Evolutionary conservation across 2,329 filamentous ascomycete species (phyloP).

Genomic region (Monosporascus sp.): DNA sequence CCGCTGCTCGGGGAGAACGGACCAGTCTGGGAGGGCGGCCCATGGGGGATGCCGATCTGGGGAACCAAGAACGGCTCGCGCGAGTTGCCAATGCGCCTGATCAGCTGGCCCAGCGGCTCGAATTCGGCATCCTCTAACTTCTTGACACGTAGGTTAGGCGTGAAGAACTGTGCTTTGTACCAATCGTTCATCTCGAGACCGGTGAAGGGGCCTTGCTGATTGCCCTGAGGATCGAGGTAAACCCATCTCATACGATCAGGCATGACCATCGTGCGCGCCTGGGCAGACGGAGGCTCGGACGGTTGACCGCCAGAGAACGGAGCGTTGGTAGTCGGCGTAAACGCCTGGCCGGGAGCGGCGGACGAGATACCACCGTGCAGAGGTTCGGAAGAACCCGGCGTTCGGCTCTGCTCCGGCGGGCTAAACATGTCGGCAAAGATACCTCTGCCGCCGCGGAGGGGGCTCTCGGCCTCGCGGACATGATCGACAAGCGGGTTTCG

Average conservation of each 20-base stretch:
- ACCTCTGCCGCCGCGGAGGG: slow-evolving; percentile 50
- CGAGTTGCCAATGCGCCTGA: slow-evolving; percentile 93
- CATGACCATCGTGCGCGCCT: slow-evolving; percentile 94
- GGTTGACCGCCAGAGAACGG: slow-evolving; percentile 32
- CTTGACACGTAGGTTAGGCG: slow-evolving; percentile 87
- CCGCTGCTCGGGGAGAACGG: slow-evolving; percentile 45
- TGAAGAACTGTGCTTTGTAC: slow-evolving; percentile 99
- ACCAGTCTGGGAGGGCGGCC: slow-evolving; percentile 55
- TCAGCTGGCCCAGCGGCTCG: slow-evolving; percentile 90
- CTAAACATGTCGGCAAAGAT: slow-evolving; percentile 53
- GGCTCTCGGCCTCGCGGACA: slow-evolving; percentile 54
- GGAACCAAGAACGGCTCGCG: slow-evolving; percentile 96
- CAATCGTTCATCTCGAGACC: slow-evolving; percentile 99
- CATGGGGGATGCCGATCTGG: slow-evolving; percentile 92
- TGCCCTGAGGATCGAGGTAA: slow-evolving; percentile 89
- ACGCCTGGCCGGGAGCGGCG: slow-evolving; percentile 27
- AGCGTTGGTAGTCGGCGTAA: slow-evolving; percentile 23
- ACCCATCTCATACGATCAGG: slow-evolving; percentile 98
- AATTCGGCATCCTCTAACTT: slow-evolving; percentile 92
- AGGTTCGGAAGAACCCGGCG: slow-evolving; percentile 28
- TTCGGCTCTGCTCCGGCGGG: slow-evolving; percentile 28
- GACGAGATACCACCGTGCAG: slow-evolving; percentile 18
- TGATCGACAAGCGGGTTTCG: slow-evolving; percentile 53
- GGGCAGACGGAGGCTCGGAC: slow-evolving; percentile 53
- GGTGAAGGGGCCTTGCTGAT: slow-evolving; percentile 90